These are phyloP conservation scores for Afroboletus lepidellus DNA, from an alignment of 1,284 basidiomycete genomes.

Conservation along the genomic window DNA sequence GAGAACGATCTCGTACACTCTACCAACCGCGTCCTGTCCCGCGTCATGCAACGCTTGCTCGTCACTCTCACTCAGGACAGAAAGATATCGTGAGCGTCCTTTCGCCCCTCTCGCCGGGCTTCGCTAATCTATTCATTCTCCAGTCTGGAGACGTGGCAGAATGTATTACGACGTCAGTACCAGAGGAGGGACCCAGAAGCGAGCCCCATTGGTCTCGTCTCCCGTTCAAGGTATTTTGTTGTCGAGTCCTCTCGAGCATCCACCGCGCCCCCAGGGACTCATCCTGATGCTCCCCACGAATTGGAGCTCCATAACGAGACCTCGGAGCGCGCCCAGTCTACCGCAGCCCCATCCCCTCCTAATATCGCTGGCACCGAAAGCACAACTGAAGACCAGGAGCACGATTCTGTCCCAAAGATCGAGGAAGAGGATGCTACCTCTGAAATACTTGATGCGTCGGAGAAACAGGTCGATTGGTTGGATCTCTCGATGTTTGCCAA, in stretches of 20 bases:
- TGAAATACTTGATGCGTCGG: slow-evolving; percentile 17
- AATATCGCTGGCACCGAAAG: neutral
- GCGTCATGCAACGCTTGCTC: slow-evolving; percentile 70
- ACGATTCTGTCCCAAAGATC: slow-evolving; percentile 9
- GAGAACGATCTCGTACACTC: slow-evolving; percentile 70
- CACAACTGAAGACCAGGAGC: slow-evolving; percentile 3
- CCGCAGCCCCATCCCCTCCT: slow-evolving; percentile 2
- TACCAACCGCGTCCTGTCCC: slow-evolving; percentile 60
- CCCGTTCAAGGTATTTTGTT: slow-evolving; percentile 19
- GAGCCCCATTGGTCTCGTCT: slow-evolving; percentile 62
- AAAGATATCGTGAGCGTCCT: slow-evolving; percentile 65
- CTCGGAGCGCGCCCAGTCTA: slow-evolving; percentile 2
- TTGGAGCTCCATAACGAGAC: slow-evolving; percentile 7
- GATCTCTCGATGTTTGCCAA: slow-evolving; percentile 69
- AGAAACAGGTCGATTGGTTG: slow-evolving; percentile 53
- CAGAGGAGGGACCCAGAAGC: slow-evolving; percentile 62
- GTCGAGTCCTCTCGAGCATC: slow-evolving; percentile 32
- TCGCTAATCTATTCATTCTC: slow-evolving; percentile 17
- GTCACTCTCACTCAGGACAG: slow-evolving; percentile 76
- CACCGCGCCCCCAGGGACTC: slow-evolving; percentile 15
- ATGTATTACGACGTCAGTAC: slow-evolving; percentile 68
- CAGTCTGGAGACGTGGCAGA: slow-evolving; percentile 76
- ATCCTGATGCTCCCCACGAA: slow-evolving; percentile 12
- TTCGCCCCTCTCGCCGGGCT: slow-evolving; percentile 11
- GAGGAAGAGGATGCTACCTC: slow-evolving; percentile 28